Evolutionary conservation across 75 land plant species (phyloP).

Genomic region (Pinus tabuliformis): DNA sequence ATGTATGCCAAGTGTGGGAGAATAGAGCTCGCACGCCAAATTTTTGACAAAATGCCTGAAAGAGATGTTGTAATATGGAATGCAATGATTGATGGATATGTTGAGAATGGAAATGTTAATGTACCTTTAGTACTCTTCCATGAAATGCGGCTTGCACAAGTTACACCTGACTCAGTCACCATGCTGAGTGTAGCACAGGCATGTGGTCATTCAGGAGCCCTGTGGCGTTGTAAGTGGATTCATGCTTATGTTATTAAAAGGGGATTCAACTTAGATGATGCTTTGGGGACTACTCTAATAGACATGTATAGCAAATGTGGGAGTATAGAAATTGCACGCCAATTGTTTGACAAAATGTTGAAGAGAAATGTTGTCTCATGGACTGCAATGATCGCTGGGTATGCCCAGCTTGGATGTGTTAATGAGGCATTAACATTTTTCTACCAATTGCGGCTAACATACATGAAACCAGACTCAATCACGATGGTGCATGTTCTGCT

Average conservation of each 20-base stretch:
- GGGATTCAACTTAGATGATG: no score
- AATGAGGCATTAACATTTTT: constrained; percentile 38
- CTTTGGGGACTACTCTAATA: constrained; percentile 16
- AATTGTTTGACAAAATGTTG: constrained; percentile 32
- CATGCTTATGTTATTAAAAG: no score
- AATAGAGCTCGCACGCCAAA: constrained; percentile 20
- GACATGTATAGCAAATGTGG: constrained; percentile 59
- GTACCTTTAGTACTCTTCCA: no score
- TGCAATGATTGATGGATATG: constrained; percentile 26
- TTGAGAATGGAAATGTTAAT: no score
- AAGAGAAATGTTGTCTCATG: constrained; percentile 49
- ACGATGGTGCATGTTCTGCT: constrained; percentile 26
- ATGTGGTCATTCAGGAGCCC: no score
- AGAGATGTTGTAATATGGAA: constrained; percentile 69
- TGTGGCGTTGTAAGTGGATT: no score
- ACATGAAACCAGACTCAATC: constrained; percentile 23
- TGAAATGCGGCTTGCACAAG: no score
- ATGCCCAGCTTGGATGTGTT: constrained; percentile 33
- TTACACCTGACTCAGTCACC: no score
- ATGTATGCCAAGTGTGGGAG: constrained; percentile 63
- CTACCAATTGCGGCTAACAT: constrained; percentile 18
- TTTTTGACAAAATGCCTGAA: constrained; percentile 39
- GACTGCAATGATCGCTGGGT: constrained; percentile 72
- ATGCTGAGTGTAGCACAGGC: no score
- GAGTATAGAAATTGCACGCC: constrained; percentile 19